A percentile compares a stretch with the other conserved stretches of the same genome.
Evolutionary conservation across 2,329 filamentous ascomycete species (phyloP).

Genomic region (Penicillium aurantiogriseum): DNA sequence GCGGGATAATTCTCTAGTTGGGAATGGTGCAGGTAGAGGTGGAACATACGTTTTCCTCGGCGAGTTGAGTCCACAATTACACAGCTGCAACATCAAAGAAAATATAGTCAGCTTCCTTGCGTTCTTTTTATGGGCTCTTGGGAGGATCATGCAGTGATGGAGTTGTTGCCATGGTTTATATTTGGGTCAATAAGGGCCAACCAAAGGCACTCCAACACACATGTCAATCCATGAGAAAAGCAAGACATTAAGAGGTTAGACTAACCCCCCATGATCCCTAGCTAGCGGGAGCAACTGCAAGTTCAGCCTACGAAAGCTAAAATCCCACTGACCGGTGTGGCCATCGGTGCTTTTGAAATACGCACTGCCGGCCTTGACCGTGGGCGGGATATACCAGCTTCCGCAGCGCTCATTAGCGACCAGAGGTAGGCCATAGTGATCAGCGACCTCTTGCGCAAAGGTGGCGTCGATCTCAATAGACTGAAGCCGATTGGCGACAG

Average conservation of each 20-base stretch:
- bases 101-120: slow-evolving; percentile 8
- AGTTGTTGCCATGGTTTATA: background rate
- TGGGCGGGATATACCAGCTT: slow-evolving; percentile 82
- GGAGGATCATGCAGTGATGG: slow-evolving; percentile 1
- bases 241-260: slow-evolving; percentile 24
- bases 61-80: slow-evolving; percentile 92
- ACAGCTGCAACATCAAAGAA: slow-evolving; percentile 33
- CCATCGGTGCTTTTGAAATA: slow-evolving; percentile 99
- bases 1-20: background rate
- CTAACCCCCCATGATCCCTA: slow-evolving; percentile 63
- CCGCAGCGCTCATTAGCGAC: slow-evolving; percentile 94
- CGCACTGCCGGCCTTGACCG: slow-evolving; percentile 66
- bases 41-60: slow-evolving; percentile 71
- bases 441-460: slow-evolving; percentile 65
- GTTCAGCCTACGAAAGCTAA: slow-evolving; percentile 82
- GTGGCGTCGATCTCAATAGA: slow-evolving; percentile 74
- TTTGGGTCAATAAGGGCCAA: background rate
- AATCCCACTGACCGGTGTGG: slow-evolving; percentile 85
- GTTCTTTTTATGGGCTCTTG: background rate
- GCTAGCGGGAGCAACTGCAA: slow-evolving; percentile 73
- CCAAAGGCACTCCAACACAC: background rate
- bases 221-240: background rate
- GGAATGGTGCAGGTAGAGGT: background rate
- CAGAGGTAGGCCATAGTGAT: slow-evolving; percentile 60
- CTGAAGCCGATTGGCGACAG: slow-evolving; percentile 74